Base-by-base conservation (phyloP, 2,329 filamentous ascomycete genomes). In the Knoxdaviesia capensis region DNA sequence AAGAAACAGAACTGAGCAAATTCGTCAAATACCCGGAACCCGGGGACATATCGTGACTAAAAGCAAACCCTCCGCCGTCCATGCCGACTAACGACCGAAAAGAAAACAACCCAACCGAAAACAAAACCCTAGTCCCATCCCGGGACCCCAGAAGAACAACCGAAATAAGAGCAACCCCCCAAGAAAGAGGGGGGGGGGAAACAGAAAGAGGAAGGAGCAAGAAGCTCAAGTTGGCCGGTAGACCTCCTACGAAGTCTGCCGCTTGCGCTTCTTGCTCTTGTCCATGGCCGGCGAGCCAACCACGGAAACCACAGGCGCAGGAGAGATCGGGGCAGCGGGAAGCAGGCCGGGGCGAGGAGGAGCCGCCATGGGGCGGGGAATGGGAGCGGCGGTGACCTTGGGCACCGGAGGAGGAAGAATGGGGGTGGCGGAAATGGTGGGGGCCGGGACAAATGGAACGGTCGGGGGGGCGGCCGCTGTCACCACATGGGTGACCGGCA, bases 251-350 rank as follows among this genome's bases (percentile, higher is more conserved):
- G 20, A 20, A 20, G 20, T 20, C 20, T 64, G 75, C 60, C 71
- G 62, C 62, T 75, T 76, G 46, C 71, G 67, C 60, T 75, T 76
- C 62, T 74, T 76, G 50, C 60, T 65, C 55, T 75, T 75, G 51
- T 74, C 71, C 9, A 50, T 45, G n/a, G 54, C 45, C 48, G 53
- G 49, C 34, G 51, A 46, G 34, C 10, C 49, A 29, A 45, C 41
- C 7, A 50, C 46, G 28, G 47, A 40, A 5, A 31, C 28, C 28
- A 31, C 38, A n/a, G 57, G 50, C 10, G 58, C 52, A 28, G 56
- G 54, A 20, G 61, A 56, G 34, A 68, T 62, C 11, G 65, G 61
- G 3, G 65, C 60, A 6, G 64, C 60, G 6, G 62, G 61, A 34
- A 65, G 56, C 38, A 67, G 56, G 38, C 58, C 52, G 37, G 43